Evolutionary conservation across 163 green algal genomes (phyloP).

Genomic region (Picocystis sp.): DNA sequence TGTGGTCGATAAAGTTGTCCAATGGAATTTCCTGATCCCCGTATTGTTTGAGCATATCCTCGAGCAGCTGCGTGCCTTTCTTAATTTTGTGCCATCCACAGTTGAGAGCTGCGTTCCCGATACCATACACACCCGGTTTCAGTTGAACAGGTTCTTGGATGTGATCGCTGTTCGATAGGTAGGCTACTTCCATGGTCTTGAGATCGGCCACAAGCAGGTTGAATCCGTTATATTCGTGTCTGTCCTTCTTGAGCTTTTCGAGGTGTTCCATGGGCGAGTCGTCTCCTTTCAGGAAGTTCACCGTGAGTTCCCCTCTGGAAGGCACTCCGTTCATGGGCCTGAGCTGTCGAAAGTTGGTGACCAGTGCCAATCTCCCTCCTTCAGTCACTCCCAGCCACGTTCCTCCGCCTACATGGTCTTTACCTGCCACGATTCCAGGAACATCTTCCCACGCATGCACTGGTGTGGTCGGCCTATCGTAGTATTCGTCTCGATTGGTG

Average conservation of each 20-base stretch:
- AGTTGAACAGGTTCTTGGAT: constrained; percentile 11
- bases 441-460: constrained; percentile 38
- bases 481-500: constrained; percentile 50
- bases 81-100: no score
- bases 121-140: no score
- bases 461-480: constrained; percentile 25
- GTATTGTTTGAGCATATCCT: no score
- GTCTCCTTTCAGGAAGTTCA: constrained; percentile 16
- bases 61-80: no score
- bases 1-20: no score
- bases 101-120: no score
- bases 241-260: not conserved
- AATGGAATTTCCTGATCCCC: no score
- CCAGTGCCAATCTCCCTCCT: constrained; percentile 33
- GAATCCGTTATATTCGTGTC: constrained; percentile 18
- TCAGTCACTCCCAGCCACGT: constrained; percentile 52
- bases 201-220: constrained; percentile 26
- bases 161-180: constrained; percentile 17
- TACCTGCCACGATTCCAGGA: constrained; percentile 30
- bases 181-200: constrained; percentile 3
- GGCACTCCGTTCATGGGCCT: constrained; percentile 4
- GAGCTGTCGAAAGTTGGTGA: constrained; percentile 47
- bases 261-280: constrained; percentile 19
- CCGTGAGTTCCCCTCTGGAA: constrained; percentile 21
- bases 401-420: constrained; percentile 28